Evolutionary conservation across 345 rosid genomes (phyloP), one percentile per base, ranked within the genome.

Genomic region (Sonneratia caseolaris): DNA sequence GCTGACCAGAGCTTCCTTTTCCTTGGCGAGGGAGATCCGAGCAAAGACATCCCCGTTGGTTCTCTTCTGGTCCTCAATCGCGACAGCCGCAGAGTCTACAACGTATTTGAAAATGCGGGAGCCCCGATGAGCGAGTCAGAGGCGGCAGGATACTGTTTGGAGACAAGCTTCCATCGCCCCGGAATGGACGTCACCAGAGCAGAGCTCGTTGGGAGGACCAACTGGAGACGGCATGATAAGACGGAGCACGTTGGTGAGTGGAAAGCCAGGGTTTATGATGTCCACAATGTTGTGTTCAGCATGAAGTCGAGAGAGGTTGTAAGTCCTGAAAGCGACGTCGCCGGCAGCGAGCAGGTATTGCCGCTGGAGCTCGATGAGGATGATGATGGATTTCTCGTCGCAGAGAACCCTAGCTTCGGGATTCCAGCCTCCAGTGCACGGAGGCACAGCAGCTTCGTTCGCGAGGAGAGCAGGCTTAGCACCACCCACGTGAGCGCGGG

Each of bases 171-270:
- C 8, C 84, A 87, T 80, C 83, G 97, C 4, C 97, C 98, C 0
- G 98, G 97, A n/a, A 90, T 95, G 88, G 97, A 95, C 75, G 96
- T 95, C n/a, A 90, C 97, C 4, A 86, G 80, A 68, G 97, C 97
- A 3, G 85, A 87, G 78, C 86, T 92, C 43, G 92, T 92, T 0
- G 85, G 85, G 48, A 79, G 89, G 66, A 92, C 82, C 15, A 95
- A 87, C 38, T 95, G 99, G 99, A 78, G 93, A 70, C 79, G 96
- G 49, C 93, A 92, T 45, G 92, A 84, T 76, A 92, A 82, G 83
- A 86, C 86, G 0, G 99, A 95, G 71, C 80, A 68, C 13, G 77
- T 95, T 0, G 93, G 98, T 3, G 88, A 86, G 53, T 93, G 97
- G 97, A 89, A 85, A 75, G 93, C 98, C 1, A 89, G 79, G 76